Percentiles rank a stretch among this genome's conserved stretches.
These are phyloP conservation scores for Penicillium corylophilum DNA, from an alignment of 2,329 filamentous ascomycete species.

Conservation along the genomic window DNA sequence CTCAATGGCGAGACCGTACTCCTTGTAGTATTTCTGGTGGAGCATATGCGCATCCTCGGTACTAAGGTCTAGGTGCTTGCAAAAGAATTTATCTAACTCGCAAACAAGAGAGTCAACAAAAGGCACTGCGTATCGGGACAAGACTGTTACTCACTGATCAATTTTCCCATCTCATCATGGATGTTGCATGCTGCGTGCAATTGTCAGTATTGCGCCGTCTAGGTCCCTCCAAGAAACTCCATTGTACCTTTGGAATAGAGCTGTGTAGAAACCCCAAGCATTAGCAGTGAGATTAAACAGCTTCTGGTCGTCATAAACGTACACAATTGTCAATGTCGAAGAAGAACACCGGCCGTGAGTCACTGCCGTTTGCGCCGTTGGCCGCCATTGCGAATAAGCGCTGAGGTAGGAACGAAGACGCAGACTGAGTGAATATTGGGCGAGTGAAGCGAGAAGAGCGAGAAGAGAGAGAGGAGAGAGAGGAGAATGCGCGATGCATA, in stretches of 20 bases:
- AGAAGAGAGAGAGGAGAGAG: conserved; percentile 4
- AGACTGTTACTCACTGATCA: conserved; percentile 59
- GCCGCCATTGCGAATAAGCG: conserved; percentile 23
- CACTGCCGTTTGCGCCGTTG: conserved; percentile 23
- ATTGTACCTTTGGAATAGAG: conserved; percentile 77
- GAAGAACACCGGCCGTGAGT: conserved; percentile 59
- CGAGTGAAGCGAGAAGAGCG: conserved; percentile 7
- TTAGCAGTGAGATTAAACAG: conserved; percentile 10
- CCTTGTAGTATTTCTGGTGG: conserved; percentile 89
- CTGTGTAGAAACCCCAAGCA: conserved; percentile 32
- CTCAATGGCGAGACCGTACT: conserved; percentile 96
- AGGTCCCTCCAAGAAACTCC: conserved; percentile 3
- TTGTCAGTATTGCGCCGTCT: conserved; percentile 12
- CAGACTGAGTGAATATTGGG: neutral
- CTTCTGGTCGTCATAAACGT: conserved; percentile 33
- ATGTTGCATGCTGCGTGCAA: conserved; percentile 66
- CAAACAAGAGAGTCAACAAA: conserved; percentile 39
- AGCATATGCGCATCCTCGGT: conserved; percentile 78
- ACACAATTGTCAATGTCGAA: conserved; percentile 99
- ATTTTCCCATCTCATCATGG: conserved; percentile 79
- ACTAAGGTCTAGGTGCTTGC: conserved; percentile 69
- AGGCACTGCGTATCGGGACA: conserved; percentile 29
- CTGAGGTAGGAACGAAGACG: neutral
- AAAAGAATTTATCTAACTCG: conserved; percentile 57
- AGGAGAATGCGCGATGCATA: conserved; percentile 18